These are phyloP conservation scores for Didymella exigua DNA, from an alignment of 2,329 filamentous ascomycete genomes.

Conservation along the genomic window DNA sequence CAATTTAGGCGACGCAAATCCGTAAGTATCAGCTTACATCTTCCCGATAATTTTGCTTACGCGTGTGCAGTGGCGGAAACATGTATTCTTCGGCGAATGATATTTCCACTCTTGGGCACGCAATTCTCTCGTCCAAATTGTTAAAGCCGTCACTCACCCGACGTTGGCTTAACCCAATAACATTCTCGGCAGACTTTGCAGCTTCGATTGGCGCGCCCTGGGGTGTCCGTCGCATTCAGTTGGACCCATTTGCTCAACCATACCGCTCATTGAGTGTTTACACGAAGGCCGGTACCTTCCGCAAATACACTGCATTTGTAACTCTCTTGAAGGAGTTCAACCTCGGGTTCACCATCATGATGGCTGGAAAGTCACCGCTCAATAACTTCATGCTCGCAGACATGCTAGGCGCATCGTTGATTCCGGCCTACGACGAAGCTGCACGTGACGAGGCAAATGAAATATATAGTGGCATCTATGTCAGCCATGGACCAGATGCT, in stretches of 20 bases:
- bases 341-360: slow-evolving; percentile 50
- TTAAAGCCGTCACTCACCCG: slow-evolving; percentile 44
- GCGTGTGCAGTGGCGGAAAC: slow-evolving; percentile 30
- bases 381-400: slow-evolving; percentile 12
- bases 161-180: slow-evolving; percentile 51
- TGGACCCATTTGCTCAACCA: slow-evolving; percentile 16
- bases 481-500: slow-evolving; percentile 8
- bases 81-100: slow-evolving; percentile 47
- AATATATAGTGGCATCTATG: slow-evolving; percentile 36
- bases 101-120: slow-evolving; percentile 45
- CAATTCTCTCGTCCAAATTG: slow-evolving; percentile 49
- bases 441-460: slow-evolving; percentile 35
- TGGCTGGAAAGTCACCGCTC: slow-evolving; percentile 36
- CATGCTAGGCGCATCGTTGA: slow-evolving; percentile 20
- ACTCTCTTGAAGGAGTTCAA: slow-evolving; percentile 53
- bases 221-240: slow-evolving; percentile 45
- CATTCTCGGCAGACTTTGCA: slow-evolving; percentile 45
- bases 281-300: slow-evolving; percentile 54
- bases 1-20: slow-evolving; percentile 28
- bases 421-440: slow-evolving; percentile 35
- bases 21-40: slow-evolving; percentile 15
- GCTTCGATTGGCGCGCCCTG: slow-evolving; percentile 46
- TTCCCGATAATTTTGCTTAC: not conserved
- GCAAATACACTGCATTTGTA: slow-evolving; percentile 49
- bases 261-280: slow-evolving; percentile 42